Conservation (phyloP, 805 yeast species). For the Saccharomyces eubayanus region DNA sequence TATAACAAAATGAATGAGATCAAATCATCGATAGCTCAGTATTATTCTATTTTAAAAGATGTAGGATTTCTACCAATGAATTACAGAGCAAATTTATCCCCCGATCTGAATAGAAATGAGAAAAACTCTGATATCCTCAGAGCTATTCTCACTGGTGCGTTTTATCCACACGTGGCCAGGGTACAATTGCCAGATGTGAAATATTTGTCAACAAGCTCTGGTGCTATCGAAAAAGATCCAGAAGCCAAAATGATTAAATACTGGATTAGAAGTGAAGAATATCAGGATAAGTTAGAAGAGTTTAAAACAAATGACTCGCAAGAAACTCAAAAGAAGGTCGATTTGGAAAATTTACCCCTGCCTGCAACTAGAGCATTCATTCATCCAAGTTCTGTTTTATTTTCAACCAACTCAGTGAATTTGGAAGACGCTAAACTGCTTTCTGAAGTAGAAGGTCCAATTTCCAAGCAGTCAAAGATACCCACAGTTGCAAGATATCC, state of each 20-base stretch:
- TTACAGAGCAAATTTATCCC: conserved; percentile 30
- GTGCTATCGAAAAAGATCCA: conserved; percentile 79
- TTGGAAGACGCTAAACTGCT: conserved; percentile 20
- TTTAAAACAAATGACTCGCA: conserved; percentile 2
- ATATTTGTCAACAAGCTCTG: conserved; percentile 57
- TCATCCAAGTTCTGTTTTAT: conserved; percentile 79
- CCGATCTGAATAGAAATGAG: conserved; percentile 43
- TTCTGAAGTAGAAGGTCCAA: conserved; percentile 11
- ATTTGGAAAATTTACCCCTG: conserved; percentile 19
- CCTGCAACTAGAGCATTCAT: conserved; percentile 70
- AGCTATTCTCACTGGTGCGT: conserved; percentile 69
- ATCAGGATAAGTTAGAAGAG: conserved; percentile 28
- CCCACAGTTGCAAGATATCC: conserved; percentile 38
- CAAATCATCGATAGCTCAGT: conserved; percentile 61
- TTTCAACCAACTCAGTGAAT: conserved; percentile 36
- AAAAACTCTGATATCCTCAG: conserved; percentile 45
- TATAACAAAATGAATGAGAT: conserved; percentile 62
- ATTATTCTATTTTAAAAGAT: conserved; percentile 61
- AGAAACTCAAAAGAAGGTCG: conserved; percentile 5
- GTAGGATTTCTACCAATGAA: conserved; percentile 63
- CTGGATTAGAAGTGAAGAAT: conserved; percentile 62
- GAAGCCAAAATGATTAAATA: conserved; percentile 66
- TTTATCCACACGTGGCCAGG: conserved; percentile 75
- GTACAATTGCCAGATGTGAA: conserved; percentile 79
- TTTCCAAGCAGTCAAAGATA: conserved; percentile 22